phyloP scores from a whole-genome alignment of 73 alveolate species.

The Diophrys appendiculata region DNA sequence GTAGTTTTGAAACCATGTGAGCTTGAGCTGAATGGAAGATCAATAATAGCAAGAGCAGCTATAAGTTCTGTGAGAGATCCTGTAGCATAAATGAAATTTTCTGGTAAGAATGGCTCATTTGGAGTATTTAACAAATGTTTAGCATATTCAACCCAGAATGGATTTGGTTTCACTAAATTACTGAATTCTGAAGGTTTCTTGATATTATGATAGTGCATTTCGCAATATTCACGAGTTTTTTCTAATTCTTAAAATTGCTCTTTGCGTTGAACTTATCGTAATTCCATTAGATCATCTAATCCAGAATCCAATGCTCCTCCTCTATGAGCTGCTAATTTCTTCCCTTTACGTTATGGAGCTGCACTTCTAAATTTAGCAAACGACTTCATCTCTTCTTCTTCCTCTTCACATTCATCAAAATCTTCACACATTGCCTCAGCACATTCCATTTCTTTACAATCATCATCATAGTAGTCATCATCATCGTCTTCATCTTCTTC shows the following conservation, averaged over 20 bases:
- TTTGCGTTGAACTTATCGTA: background rate
- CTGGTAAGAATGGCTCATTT: constrained; percentile 26
- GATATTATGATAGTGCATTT: constrained; percentile 50
- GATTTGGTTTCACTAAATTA: background rate
- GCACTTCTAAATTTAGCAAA: background rate
- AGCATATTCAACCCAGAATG: constrained; percentile 57
- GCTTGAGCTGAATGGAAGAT: constrained; percentile 71
- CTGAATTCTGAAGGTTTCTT: background rate
- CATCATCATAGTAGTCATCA: too few relatives aligned
- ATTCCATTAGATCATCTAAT: background rate
- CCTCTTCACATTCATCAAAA: background rate
- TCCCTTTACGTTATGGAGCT: too few relatives aligned
- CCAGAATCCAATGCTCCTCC: too few relatives aligned
- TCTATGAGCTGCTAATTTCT: too few relatives aligned
- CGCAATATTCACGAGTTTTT: constrained; percentile 55
- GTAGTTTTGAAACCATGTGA: constrained; percentile 64
- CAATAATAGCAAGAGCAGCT: constrained; percentile 77
- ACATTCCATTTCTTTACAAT: background rate
- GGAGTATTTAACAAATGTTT: constrained; percentile 4
- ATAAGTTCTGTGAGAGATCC: constrained; percentile 66
- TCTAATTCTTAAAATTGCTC: constrained; percentile 38
- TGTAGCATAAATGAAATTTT: constrained; percentile 31
- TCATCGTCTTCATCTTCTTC: too few relatives aligned
- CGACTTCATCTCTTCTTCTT: background rate
- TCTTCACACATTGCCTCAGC: background rate